These are phyloP conservation scores for Xylariaceae sp. DNA, from an alignment of 2,329 filamentous ascomycete genomes.

Conservation along the genomic window DNA sequence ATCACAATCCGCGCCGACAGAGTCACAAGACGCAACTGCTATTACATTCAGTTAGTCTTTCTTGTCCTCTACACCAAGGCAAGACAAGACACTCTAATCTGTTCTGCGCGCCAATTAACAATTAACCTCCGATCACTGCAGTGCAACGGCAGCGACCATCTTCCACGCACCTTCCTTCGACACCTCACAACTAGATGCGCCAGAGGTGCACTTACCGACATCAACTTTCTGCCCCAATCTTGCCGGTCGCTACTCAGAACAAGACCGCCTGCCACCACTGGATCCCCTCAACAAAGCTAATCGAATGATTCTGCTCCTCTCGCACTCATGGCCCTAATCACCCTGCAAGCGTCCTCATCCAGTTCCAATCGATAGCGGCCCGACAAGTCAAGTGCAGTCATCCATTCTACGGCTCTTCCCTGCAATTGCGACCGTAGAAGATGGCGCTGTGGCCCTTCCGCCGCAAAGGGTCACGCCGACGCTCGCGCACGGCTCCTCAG, in stretches of 20 bases:
- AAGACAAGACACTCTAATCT: conserved; percentile 10
- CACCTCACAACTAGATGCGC: neutral
- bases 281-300: neutral
- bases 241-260: no score
- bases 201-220: no score
- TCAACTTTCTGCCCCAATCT: no score
- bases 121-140: conserved; percentile 9
- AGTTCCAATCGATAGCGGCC: conserved; percentile 22
- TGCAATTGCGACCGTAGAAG: conserved; percentile 11
- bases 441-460: conserved; percentile 86
- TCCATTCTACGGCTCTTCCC: conserved; percentile 1
- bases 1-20: no score
- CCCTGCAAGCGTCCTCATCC: conserved; percentile 19
- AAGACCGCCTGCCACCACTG: conserved; percentile 3
- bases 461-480: conserved; percentile 65
- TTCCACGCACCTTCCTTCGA: neutral
- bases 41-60: no score
- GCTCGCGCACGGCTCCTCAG: conserved; percentile 34
- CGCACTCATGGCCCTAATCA: conserved; percentile 30
- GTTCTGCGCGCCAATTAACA: conserved; percentile 13
- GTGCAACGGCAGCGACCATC: conserved; percentile 12
- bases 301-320: neutral
- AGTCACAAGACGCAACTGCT: conserved; percentile 2
- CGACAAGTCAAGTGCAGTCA: conserved; percentile 13
- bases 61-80: no score